Evolutionary conservation across 2,329 filamentous ascomycete genomes (phyloP), one percentile per base, ranked within the genome.

Genomic region (Neoscytalidium dimidiatum): DNA sequence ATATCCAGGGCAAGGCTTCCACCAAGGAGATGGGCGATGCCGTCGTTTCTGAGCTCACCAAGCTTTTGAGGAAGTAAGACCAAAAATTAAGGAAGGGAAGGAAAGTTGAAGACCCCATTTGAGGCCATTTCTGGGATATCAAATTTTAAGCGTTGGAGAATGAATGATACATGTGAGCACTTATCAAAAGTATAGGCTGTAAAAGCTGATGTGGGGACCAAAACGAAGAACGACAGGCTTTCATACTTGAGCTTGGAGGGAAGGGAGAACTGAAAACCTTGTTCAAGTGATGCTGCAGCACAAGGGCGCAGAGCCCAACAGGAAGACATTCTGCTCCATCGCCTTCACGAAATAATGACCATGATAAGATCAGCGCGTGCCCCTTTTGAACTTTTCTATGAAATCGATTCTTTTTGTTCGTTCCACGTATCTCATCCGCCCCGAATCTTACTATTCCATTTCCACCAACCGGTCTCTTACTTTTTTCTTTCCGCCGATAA

Each of bases 11-110:
- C 65, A 86, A 79, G 62, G 84, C 88, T 11, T 87, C 84, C 68
- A 98, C 94, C 4, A 82, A 79, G 49, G 88, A 95, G 73, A 90
- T 92, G n/a, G 92, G 93, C 66, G 91, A 97, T 78, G 92, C 91
- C 1, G 84, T 97, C 68, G 88, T 89, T 1, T 85, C 85, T 53
- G 89, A 96, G 82, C 81, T 97, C 66, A 84, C 86, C 77, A 87
- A 86, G 77, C 79, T 93, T 58, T 82, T 95, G 17, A 64, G 31
- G 52, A 57, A 64, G 46, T 64, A 51, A 29, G 29, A n/a, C n/a
- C n/a, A 49, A n/a, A 38, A n/a, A 41, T 4, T 28, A 38, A 38
- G 11, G 13, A 26, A 38, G 41, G 2, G 11, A 26, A n/a, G 29
- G 13, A n/a, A 9, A 49, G 21, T 14, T 17, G 1, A 46, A 33